Base-by-base conservation (phyloP, 345 rosid genomes). In the Eucalyptus curtisii region DNA sequence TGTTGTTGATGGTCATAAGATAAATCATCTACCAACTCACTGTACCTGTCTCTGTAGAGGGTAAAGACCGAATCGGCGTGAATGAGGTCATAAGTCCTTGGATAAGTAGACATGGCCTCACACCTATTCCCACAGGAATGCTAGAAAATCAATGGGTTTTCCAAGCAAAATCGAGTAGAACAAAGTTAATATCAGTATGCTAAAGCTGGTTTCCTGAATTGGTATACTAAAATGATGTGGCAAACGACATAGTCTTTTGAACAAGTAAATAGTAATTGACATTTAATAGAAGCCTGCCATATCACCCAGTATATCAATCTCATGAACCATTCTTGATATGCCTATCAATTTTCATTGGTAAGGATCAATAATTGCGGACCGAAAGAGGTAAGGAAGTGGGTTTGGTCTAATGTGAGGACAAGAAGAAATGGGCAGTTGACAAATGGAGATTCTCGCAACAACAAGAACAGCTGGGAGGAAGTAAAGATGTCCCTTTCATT, bases 51-150 rank as follows among this genome's bases (percentile, higher is more conserved):
- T 47, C 47, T 90, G 88, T 90, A 90, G 52, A 90, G 71, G 37
- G 88, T 88, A 53, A 90, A 90, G 52, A 90, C 89, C 16, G 59
- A 61, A 48, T 87, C 85, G 5, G 91, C 91, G 6, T 90, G 91
- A 30, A 90, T 90, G 88, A 90, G 55, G 86, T 87, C 91, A 13
- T 90, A 90, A 6, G 91, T 87, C 42, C 91, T 87, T 6, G 91
- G 91, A 86, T 90, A 90, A 55, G 89, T 87, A 8, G 91, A 90
- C 89, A 90, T 87, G 22, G 89, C 91, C 71, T 90, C 89, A 27
- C 91, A 90, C 91, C 91, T 90, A 57, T 40, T 24, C 4, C 27
- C 45, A 71, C 19, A 71, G 14, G 8, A 71, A 37, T 71, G 45
- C 82, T 1, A 19, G 45, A 71, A 71, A 37, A 37, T 71, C 13